Base-by-base conservation (phyloP, 2,329 filamentous ascomycete species). In the Pseudogymnoascus sp. region DNA sequence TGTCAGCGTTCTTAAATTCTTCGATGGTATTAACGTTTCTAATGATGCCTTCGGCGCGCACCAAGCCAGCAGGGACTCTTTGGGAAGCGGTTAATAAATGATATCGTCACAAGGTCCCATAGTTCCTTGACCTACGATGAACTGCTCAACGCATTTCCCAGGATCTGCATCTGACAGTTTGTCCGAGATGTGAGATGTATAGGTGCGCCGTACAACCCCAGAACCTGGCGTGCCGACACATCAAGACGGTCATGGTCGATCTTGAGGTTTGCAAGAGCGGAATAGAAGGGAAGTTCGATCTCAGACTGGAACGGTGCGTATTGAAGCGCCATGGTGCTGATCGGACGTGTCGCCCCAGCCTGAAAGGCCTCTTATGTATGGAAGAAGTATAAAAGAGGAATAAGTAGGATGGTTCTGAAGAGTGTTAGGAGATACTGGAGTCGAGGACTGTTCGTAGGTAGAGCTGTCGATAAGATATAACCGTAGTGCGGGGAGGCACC, bases 211-310 rank as follows among this genome's bases (percentile, higher is more conserved):
- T 99, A 99, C 45, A 96, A 78, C 3, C 94, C 94, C 30, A 96
- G 81, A 2, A 97, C 83, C 64, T 88, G 87, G 49, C 93, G 89
- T 23, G 92, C 90, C 8, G 92, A 96, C 75, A 96, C 93, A 78
- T 97, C 90, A 60, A 99, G 90, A 77, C 92, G 96, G 78, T 97
- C 94, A 82, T 96, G 88, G 74, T 97, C 92, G 73, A 99, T 91
- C 78, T 99, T 99, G 67, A 89, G 89, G 5, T 88, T 86, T 64
- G 95, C 94, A n/a, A 99, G 84, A 4, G 91, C 88, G 52, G 90
- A 89, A 74, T 97, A 99, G 76, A 99, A 99, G 49, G 92, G 91
- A 45, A 97, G 82, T 74, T 99, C 94, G 72, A 97, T 92, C 77
- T 97, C 91, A 58, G 93, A 96, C 41, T 88, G 85, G 80, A 96